Base-by-base conservation (phyloP, 2,329 filamentous ascomycete genomes). In the Monascus ruber region DNA sequence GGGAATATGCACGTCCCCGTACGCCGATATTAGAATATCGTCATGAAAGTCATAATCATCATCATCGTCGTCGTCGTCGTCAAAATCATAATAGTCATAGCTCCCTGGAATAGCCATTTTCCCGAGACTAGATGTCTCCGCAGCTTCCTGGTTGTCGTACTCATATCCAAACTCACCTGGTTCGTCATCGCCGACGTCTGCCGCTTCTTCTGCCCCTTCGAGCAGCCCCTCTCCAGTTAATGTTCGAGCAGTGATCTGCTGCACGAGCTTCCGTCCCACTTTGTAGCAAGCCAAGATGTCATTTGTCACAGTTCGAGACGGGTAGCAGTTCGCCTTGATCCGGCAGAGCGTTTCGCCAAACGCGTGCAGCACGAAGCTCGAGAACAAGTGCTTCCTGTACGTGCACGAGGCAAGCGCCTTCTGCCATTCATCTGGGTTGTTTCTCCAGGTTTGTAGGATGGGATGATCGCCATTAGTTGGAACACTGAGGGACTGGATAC, bases 391-490 rank as follows among this genome's bases (percentile, higher is more conserved):
- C 32, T 38, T 42, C 8, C 46, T 38, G 42, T 69, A 65, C 1
- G 56, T 47, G 26, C 53, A 62, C 1, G 64, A 67, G 2, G 67
- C 65, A 32, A 66, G 46, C 4, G 69, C 29, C 4, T 46, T 46
- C 5, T 47, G 45, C 57, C 58, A 65, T 34, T 60, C 56, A 17
- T 48, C 36, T 1, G 36, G 46, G 33, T 52, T 55, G 38, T 56
- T 52, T 35, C 47, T 50, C 63, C 62, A 66, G 5, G 53, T 56
- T 32, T 55, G 46, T 11, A 56, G 44, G 6, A 66, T 41, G 2
- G 54, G 50, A 41, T 68, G 63, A 10, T 51, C 46, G 6, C 48
- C 50, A 24, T 48, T 36, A 5, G 43, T 26, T 2, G 58, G 62
- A 1, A 59, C 56, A 9, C 48, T 37, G 17, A 68, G 57, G 5